Conservation (phyloP, 2,329 filamentous ascomycete genomes). For the Colletotrichum zoysiae region DNA sequence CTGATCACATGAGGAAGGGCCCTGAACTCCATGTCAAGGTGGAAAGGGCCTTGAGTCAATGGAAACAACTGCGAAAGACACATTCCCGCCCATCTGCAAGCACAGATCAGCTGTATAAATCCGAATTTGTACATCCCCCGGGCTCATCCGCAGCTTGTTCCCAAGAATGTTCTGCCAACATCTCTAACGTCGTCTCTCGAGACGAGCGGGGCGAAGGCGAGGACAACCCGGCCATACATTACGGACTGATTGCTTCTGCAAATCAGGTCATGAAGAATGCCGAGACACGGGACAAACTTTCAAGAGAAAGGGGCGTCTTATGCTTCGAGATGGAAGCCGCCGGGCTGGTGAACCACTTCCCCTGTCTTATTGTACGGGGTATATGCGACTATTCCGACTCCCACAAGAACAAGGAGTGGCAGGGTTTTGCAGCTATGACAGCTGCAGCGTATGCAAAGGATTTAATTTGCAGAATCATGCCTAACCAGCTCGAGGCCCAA, state of each 20-base stretch:
- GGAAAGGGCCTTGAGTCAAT: background rate
- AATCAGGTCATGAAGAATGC: conserved; percentile 55
- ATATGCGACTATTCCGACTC: conserved; percentile 57
- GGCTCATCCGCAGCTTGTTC: background rate
- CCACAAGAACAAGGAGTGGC: conserved; percentile 55
- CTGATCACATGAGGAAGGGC: background rate
- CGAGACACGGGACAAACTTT: conserved; percentile 47
- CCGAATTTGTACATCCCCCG: background rate
- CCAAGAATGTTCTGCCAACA: background rate
- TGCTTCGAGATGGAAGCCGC: conserved; percentile 52
- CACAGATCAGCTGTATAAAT: conserved; percentile 18
- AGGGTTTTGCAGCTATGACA: conserved; percentile 51
- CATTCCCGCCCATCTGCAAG: background rate
- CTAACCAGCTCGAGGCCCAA: conserved; percentile 38
- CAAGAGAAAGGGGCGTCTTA: conserved; percentile 30
- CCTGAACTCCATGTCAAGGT: background rate
- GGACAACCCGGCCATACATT: conserved; percentile 39
- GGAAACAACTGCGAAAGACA: background rate
- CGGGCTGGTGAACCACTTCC: conserved; percentile 46
- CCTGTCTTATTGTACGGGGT: conserved; percentile 54
- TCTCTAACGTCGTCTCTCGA: background rate
- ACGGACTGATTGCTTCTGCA: conserved; percentile 48
- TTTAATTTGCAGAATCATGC: conserved; percentile 35
- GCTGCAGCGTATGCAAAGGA: conserved; percentile 49
- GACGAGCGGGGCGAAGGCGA: background rate